Evolutionary conservation across 2,329 filamentous ascomycete genomes (phyloP).

Genomic region (Lasiodiplodia hormozganensis): DNA sequence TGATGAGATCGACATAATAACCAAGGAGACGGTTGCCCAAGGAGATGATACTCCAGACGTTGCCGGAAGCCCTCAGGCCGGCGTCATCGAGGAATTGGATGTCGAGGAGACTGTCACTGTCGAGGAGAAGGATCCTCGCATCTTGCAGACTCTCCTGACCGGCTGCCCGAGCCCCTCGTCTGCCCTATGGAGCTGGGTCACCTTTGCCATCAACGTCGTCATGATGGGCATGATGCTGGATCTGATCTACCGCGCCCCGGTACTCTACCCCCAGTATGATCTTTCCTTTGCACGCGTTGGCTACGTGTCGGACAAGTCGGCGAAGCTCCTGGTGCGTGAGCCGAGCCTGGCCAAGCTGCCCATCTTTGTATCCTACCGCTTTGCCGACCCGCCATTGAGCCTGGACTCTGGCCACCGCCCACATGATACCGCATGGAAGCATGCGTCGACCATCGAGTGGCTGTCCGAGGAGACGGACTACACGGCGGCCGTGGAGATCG

Average conservation of each 20-base stretch:
- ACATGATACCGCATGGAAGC: conserved; percentile 68
- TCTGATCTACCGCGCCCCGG: conserved; percentile 74
- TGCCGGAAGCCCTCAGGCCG: conserved; percentile 49
- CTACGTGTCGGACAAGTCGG: conserved; percentile 81
- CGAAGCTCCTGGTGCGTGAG: conserved; percentile 84
- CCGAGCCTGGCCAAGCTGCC: conserved; percentile 78
- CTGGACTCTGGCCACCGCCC: conserved; percentile 60
- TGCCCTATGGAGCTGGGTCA: conserved; percentile 68
- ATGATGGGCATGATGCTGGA: conserved; percentile 76
- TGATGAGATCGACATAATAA: conserved; percentile 63
- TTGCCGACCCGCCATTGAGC: conserved; percentile 49
- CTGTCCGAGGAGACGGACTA: conserved; percentile 83
- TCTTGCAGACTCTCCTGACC: conserved; percentile 72
- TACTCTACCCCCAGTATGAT: conserved; percentile 74
- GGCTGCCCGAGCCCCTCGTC: conserved; percentile 79
- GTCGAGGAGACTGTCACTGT: conserved; percentile 69
- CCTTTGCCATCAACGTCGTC: conserved; percentile 74
- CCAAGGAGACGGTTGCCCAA: conserved; percentile 47
- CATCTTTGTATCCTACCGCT: conserved; percentile 70
- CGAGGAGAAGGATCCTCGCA: conserved; percentile 62
- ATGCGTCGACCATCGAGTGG: conserved; percentile 66
- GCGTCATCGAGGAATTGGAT: conserved; percentile 56
- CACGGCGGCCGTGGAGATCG: conserved; percentile 73
- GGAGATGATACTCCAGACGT: conserved; percentile 40
- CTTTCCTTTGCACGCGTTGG: conserved; percentile 87